phyloP scores from a whole-genome alignment of 2,329 filamentous ascomycete species.

The Colletotrichum somersetense region DNA sequence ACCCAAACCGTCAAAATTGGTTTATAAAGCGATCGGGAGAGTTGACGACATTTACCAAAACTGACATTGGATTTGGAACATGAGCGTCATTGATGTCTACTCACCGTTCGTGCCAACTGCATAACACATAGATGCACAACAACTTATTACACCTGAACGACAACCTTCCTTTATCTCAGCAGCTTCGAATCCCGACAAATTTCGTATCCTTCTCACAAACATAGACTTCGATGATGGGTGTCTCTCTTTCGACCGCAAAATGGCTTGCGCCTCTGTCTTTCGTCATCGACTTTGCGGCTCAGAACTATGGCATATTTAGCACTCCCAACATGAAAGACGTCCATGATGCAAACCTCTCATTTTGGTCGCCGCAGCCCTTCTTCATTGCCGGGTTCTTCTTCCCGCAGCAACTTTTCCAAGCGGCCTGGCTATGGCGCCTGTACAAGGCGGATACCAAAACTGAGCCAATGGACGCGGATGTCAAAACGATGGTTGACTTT shows the following conservation, averaged over 20 bases:
- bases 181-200: not conserved
- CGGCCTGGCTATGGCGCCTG: constrained; percentile 69
- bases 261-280: constrained; percentile 68
- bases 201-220: too few relatives aligned
- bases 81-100: not conserved
- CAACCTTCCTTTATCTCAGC: too few relatives aligned
- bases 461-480: constrained; percentile 54
- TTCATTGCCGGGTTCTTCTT: constrained; percentile 73
- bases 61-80: not conserved
- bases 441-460: constrained; percentile 60
- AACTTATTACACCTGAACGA: not conserved
- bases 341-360: constrained; percentile 69
- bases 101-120: not conserved
- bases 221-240: constrained; percentile 56
- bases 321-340: constrained; percentile 71
- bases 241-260: constrained; percentile 65
- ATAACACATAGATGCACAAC: not conserved
- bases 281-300: constrained; percentile 67
- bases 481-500: constrained; percentile 64
- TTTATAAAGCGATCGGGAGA: not conserved
- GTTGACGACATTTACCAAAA: not conserved
- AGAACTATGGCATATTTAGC: constrained; percentile 70
- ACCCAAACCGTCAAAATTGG: not conserved
- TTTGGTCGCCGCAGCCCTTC: constrained; percentile 69
- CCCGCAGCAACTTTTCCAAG: constrained; percentile 70